phyloP scores from a whole-genome alignment of 176 grass and related monocot genomes.

The Triticum timopheevii region DNA sequence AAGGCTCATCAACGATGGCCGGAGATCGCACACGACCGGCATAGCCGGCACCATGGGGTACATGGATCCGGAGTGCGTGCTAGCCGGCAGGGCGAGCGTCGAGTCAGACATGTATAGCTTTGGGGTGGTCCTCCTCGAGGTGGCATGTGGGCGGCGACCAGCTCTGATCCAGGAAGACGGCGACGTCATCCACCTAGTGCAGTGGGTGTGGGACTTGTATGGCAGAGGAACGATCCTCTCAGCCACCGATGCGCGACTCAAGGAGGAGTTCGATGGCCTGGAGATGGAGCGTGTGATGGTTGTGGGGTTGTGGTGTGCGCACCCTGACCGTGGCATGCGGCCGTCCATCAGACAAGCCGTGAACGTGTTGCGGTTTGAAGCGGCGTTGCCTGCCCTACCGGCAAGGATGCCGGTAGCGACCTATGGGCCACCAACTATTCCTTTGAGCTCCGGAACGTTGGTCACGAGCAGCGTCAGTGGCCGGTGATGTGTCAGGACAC shows the following conservation, averaged over 20 bases:
- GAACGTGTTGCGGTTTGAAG: constrained; percentile 19
- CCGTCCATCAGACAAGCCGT: constrained; percentile 34
- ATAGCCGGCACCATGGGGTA: background rate
- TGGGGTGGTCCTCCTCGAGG: constrained; percentile 36
- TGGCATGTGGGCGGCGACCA: background rate
- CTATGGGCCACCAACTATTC: background rate
- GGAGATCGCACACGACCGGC: background rate
- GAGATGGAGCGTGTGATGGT: constrained; percentile 32
- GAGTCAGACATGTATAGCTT: constrained; percentile 37
- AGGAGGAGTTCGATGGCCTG: background rate
- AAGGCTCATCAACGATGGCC: background rate
- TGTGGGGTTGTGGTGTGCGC: constrained; percentile 42
- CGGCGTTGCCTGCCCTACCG: background rate
- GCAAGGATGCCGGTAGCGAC: constrained; percentile 7
- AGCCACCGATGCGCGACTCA: constrained; percentile 5
- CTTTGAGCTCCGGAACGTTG: background rate
- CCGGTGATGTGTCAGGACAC: background rate
- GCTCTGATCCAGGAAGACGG: background rate
- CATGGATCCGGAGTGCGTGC: background rate
- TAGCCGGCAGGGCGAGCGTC: background rate
- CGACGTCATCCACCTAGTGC: background rate
- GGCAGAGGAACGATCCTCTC: background rate
- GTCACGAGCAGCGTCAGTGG: background rate
- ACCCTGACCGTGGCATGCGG: background rate
- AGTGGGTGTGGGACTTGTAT: constrained; percentile 20